A percentile compares a stretch with the other conserved stretches of the same genome.
These are phyloP conservation scores for Kluyveromyces wickerhamii DNA, from an alignment of 805 yeast species.

Conservation along the genomic window DNA sequence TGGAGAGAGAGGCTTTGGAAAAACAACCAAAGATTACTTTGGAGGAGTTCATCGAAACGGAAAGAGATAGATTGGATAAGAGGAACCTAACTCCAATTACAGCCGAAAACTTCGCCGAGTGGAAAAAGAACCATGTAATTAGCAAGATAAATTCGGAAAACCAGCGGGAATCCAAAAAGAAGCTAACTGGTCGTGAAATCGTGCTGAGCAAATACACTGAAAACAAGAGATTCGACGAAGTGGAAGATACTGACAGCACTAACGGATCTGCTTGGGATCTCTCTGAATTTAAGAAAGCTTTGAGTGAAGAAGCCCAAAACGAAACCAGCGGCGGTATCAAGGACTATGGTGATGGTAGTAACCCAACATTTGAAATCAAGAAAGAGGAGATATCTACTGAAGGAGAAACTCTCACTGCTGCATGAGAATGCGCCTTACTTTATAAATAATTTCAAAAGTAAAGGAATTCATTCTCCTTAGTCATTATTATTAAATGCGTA, in stretches of 20 bases:
- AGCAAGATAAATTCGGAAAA: conserved; percentile 41
- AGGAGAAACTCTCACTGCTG: conserved; percentile 12
- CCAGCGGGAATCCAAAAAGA: conserved; percentile 37
- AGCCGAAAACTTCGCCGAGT: conserved; percentile 63
- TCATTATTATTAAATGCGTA: too few relatives aligned
- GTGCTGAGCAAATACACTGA: conserved; percentile 54
- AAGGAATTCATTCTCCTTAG: too few relatives aligned
- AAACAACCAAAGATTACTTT: conserved; percentile 83
- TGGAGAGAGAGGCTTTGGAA: conserved; percentile 80
- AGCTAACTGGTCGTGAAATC: conserved; percentile 60
- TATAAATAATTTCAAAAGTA: too few relatives aligned
- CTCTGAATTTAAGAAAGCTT: conserved; percentile 33
- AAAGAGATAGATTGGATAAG: conserved; percentile 74
- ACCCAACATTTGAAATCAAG: conserved; percentile 29
- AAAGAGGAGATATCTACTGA: conserved; percentile 5
- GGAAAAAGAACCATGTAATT: conserved; percentile 69
- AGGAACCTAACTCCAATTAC: conserved; percentile 79
- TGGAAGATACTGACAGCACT: conserved; percentile 29
- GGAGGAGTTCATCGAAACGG: conserved; percentile 93
- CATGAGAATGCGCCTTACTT: conserved; percentile 8
- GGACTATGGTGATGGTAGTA: conserved; percentile 67
- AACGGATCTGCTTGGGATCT: conserved; percentile 37
- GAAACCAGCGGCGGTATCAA: conserved; percentile 39
- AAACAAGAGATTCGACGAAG: conserved; percentile 45
- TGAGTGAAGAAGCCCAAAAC: conserved; percentile 30